Base-by-base conservation (phyloP, 192 early-diverging fungal species). In the Lobosporangium transversale region DNA sequence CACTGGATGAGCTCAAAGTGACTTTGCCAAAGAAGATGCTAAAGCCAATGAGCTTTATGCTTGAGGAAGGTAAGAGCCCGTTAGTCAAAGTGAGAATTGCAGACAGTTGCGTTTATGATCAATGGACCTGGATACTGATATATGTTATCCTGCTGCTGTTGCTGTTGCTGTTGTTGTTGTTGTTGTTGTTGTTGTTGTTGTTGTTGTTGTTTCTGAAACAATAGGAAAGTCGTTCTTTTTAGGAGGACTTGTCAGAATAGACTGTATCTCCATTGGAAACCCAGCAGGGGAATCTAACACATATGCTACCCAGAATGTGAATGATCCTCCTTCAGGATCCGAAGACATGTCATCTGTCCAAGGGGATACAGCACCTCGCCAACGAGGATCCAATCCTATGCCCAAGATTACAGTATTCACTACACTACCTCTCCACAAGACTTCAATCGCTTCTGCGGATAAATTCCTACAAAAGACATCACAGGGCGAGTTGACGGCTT, bases 231-330 rank as follows among this genome's bases (percentile, higher is more conserved):
- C 73, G 1, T 76, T 76, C 59, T 76, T 76, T 27, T 40, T 76
- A 54, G 73, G 73, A 62, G 73, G 73, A 5, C 73, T 76, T 4
- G 64, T 76, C 21, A 66, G 73, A 44, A 76, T 76, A 17, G 73
- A 76, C 44, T 76, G 73, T 14, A 49, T 76, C 27, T 66, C 73
- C 3, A 57, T 76, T 47, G 73, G 73, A 31, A 62, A 52, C n/a
- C n/a, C n/a, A n/a, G n/a, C n/a, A n/a, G n/a, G n/a, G n/a, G n/a
- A n/a, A n/a, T n/a, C n/a, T n/a, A n/a, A n/a, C n/a, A n/a, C n/a
- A n/a, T n/a, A n/a, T n/a, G n/a, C n/a, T n/a, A n/a, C n/a, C n/a
- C n/a, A n/a, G n/a, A n/a, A n/a, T n/a, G n/a, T n/a, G n/a, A n/a
- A n/a, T n/a, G n/a, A n/a, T n/a, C n/a, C n/a, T n/a, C n/a, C n/a